phyloP scores from a whole-genome alignment of 108 stramenopile species.

The Skeletonema grethae region DNA sequence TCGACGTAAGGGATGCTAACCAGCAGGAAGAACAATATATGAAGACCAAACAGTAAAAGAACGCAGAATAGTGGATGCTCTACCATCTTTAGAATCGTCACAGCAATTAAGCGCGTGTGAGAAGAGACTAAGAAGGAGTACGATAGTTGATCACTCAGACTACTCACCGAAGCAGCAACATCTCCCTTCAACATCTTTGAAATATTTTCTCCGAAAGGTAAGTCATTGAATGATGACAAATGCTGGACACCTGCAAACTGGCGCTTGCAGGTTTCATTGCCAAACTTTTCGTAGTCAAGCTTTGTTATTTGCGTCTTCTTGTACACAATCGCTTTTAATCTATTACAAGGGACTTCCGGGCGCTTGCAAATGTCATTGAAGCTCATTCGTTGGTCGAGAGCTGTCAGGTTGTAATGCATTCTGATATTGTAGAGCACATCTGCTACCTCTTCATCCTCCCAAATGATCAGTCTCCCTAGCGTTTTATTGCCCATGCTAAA shows the following conservation, averaged over 20 bases:
- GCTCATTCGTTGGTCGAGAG: slow-evolving; percentile 25
- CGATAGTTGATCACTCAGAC: background rate
- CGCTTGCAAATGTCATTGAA: slow-evolving; percentile 52
- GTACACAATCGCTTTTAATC: slow-evolving; percentile 43
- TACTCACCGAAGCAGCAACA: slow-evolving; percentile 17
- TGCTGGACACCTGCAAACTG: slow-evolving; percentile 50
- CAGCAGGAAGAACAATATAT: slow-evolving; percentile 15
- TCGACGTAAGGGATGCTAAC: slow-evolving; percentile 14
- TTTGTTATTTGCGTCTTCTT: slow-evolving; percentile 47
- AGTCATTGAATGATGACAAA: slow-evolving; percentile 38
- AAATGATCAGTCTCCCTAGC: slow-evolving; percentile 33
- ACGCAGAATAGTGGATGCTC: slow-evolving; percentile 50
- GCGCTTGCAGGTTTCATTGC: slow-evolving; percentile 52
- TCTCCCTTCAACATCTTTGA: slow-evolving; percentile 33
- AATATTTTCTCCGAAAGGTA: slow-evolving; percentile 31
- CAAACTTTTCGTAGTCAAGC: slow-evolving; percentile 53
- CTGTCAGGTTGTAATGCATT: slow-evolving; percentile 36
- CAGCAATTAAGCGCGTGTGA: background rate
- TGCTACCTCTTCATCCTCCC: slow-evolving; percentile 53
- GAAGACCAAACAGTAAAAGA: slow-evolving; percentile 22
- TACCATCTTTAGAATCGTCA: slow-evolving; percentile 8
- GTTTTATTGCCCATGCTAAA: slow-evolving; percentile 40
- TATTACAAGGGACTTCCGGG: slow-evolving; percentile 36
- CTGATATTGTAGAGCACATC: slow-evolving; percentile 50
- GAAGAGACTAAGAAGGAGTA: background rate